Percentiles rank a stretch among this genome's conserved stretches.
Evolutionary conservation across 1,139 yeast species (phyloP).

Genomic region (Pneumocystis oryctolagi): DNA sequence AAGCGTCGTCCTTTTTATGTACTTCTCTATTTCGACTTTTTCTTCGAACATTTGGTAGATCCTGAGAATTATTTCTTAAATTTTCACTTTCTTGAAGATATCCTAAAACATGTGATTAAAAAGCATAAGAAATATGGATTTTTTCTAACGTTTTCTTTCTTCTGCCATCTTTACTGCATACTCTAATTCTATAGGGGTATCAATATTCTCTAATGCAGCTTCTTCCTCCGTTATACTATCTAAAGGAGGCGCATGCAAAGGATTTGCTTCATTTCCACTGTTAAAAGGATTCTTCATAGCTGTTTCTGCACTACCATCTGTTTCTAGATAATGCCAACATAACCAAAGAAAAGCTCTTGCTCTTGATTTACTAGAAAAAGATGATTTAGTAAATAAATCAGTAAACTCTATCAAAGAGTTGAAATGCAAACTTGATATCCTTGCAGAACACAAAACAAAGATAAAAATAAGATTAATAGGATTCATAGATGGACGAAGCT

Average conservation of each 20-base stretch:
- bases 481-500: constrained; percentile 35
- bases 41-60: neutral
- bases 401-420: constrained; percentile 33
- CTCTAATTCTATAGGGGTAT: constrained; percentile 20
- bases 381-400: constrained; percentile 48
- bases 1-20: neutral
- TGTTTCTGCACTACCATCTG: constrained; percentile 41
- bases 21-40: neutral
- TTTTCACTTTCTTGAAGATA: neutral
- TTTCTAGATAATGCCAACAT: constrained; percentile 63
- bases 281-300: constrained; percentile 55
- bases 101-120: neutral
- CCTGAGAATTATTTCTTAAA: neutral
- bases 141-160: neutral
- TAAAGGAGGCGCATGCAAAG: constrained; percentile 33
- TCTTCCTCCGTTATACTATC: constrained; percentile 30
- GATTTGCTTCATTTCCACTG: constrained; percentile 22
- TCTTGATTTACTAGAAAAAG: constrained; percentile 42
- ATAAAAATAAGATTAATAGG: constrained; percentile 64
- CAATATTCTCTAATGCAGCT: constrained; percentile 40
- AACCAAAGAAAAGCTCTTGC: constrained; percentile 72
- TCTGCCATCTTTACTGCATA: neutral
- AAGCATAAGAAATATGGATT: neutral
- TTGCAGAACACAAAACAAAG: constrained; percentile 48
- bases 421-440: constrained; percentile 32